Evolutionary conservation across 108 stramenopile species (phyloP), one percentile per base, ranked within the genome.

Genomic region (Cyclotella atomus): DNA sequence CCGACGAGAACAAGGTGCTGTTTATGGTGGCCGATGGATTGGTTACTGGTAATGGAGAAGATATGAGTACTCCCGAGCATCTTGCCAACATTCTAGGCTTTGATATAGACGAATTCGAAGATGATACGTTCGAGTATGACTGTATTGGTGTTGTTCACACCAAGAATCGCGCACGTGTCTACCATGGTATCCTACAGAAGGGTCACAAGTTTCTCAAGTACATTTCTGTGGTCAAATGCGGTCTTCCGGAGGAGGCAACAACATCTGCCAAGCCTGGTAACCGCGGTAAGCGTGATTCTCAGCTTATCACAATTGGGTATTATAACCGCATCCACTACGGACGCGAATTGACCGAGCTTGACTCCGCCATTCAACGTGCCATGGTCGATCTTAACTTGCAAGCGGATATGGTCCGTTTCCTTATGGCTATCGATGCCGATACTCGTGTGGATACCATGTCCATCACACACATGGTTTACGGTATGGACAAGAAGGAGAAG

Each of bases 371-470:
- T 35, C 64, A 68, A 34, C 68, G 76, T 28, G 77, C 83, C 9
- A 70, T 86, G 65, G 76, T 81, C 10, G 68, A 75, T 45, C 76
- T 86, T 15, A 77, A 80, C 19, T 32, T 86, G 5, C 85, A 79
- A 44, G 80, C 70, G 9, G 77, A 78, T 29, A 83, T 84, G 76
- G 64, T 86, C 57, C 83, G 83, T 35, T 83, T 84, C 74, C 57
- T 86, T 24, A 76, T 86, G 79, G 78, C 85, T 12, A 86, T 86
- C 35, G 85, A 86, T 64, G 85, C 85, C 60, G 85, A 86, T 65
- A 83, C 85, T 17, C 68, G 85, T 25, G 82, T 86, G 0, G 72
- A 80, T 43, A 76, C 73, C 28, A 73, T 73, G 68, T 73, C 80
- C 9, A 81, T 86, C 43, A 65, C 68, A 0, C 83, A 86, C 53